Evolutionary conservation across 805 yeast genomes (phyloP), one percentile per base, ranked within the genome.

Genomic region (Wickerhamiella cacticola): DNA sequence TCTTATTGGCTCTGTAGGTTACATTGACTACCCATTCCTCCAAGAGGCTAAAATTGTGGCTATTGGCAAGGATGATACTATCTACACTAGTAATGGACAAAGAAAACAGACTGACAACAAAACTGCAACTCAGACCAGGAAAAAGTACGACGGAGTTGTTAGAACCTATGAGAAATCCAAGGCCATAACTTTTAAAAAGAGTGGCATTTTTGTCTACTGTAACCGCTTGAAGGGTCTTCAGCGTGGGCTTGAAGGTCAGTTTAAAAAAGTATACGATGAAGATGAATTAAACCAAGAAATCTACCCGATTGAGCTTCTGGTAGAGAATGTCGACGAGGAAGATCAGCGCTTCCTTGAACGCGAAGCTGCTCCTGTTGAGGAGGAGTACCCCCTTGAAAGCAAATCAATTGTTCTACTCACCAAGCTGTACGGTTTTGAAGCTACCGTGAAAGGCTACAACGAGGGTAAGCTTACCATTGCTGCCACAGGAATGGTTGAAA

Each of bases 21-120:
- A 79, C 60, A 75, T 83, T 10, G 76, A 80, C 55, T 92, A 95
- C 89, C 99, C 99, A n/a, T 84, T 77, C 59, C 68, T 92, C 54
- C 73, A 79, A 55, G 96, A 89, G 65, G 81, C 87, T 8, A 77
- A 74, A 58, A 78, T 89, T 35, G 68, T 78, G 10, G 71, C 73
- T 19, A 74, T 89, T 3, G 61, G 71, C 29, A 88, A 82, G 60
- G 74, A 71, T 7, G 46, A 33, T 13, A n/a, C 12, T 2, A 9
- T 40, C 2, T 40, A 38, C 43, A 10, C 23, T 7, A 18, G 22
- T 7, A 19, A 22, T 9, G n/a, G 13, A n/a, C 22, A 39, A 10
- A 16, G 21, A 4, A 29, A 15, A 0, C 61, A 74, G 40, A 73
- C 71, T 34, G 66, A 66, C 35, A 73, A 71, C 21, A 82, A 75